A percentile compares a stretch with the other conserved stretches of the same genome.
Evolutionary conservation across 2,329 filamentous ascomycete genomes (phyloP).

Genomic region (Bipolaris victoriae): DNA sequence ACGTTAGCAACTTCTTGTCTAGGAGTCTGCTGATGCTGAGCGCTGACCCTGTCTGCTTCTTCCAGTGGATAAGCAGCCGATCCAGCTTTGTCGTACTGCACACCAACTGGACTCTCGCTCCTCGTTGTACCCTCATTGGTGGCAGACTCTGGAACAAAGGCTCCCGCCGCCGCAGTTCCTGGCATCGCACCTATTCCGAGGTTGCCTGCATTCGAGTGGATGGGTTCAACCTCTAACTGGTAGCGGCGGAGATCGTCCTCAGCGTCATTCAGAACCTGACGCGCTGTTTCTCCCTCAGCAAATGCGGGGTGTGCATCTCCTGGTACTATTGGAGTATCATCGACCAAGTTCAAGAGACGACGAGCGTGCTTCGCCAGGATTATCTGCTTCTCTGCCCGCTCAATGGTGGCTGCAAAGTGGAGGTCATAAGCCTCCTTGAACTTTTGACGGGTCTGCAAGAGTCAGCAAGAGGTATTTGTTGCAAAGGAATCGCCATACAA

Average conservation of each 20-base stretch:
- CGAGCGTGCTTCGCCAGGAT: conserved; percentile 91
- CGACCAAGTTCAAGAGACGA: conserved; percentile 80
- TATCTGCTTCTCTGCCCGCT: conserved; percentile 95
- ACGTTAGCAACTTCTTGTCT: conserved; percentile 16
- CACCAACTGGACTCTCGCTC: conserved; percentile 32
- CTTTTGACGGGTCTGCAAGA: conserved; percentile 81
- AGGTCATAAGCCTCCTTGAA: conserved; percentile 92
- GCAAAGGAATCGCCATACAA: conserved; percentile 59
- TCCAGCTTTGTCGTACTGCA: conserved; percentile 31
- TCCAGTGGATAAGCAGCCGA: conserved; percentile 39
- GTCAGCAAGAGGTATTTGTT: conserved; percentile 20
- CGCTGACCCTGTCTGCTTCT: conserved; percentile 39
- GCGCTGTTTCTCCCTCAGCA: conserved; percentile 68
- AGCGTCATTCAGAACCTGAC: conserved; percentile 88
- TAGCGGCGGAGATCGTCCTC: conserved; percentile 86
- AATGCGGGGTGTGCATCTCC: conserved; percentile 79
- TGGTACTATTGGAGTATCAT: conserved; percentile 87
- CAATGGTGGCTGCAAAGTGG: conserved; percentile 88
- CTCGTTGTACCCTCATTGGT: conserved; percentile 14
- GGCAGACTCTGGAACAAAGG: conserved; percentile 12
- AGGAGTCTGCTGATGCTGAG: conserved; percentile 17
- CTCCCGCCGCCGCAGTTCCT: conserved; percentile 20
- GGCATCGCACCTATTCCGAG: conserved; percentile 58
- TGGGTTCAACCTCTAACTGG: conserved; percentile 63
- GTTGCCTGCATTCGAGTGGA: conserved; percentile 56